Evolutionary conservation across 129 eudicot genomes (phyloP), one percentile per base, ranked within the genome.

Genomic region (Gnaphalium uliginosum): DNA sequence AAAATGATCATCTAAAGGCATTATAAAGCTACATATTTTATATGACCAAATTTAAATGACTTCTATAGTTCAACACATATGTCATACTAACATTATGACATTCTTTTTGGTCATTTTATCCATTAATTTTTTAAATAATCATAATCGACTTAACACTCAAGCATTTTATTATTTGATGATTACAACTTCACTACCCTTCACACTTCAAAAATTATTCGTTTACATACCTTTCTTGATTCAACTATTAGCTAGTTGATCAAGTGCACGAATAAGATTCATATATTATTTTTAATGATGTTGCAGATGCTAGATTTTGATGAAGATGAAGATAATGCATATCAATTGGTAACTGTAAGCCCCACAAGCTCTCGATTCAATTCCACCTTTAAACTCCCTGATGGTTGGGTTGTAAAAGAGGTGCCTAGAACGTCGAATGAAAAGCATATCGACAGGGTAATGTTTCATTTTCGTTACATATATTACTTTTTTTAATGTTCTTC

Each of bases 321-420:
- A 75, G 83, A 83, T 50, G 75, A 81, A 29, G 35, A 71, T 15
- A 72, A 75, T 60, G 64, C 43, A 56, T 75, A 74, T 59, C 76
- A 76, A 69, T 76, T 76, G 81, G 86, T 85, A 9, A 76, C 75
- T 60, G 83, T 87, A 75, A 71, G 70, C 24, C 81, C 84, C 18
- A 21, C 75, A 70, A 79, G 65, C 21, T 66, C 50, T 50, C 37
- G 63, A 19, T 25, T 69, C 19, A 18, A 65, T 21, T 57, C 85
- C 1, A 53, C 81, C 21, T 74, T 33, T 66, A 51, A 21, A 29
- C 86, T 93, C 75, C 98, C 98, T 50, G 98, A 93, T 79, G 98
- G 96, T 79, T 90, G 98, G 98, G 76, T 85, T 62, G 86, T 93
- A 59, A 92, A 93, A 78, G 83, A 93, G 77, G 90, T 88, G 22